Evolutionary conservation across 1,139 yeast genomes (phyloP).

Genomic region (Taphrina confusa): DNA sequence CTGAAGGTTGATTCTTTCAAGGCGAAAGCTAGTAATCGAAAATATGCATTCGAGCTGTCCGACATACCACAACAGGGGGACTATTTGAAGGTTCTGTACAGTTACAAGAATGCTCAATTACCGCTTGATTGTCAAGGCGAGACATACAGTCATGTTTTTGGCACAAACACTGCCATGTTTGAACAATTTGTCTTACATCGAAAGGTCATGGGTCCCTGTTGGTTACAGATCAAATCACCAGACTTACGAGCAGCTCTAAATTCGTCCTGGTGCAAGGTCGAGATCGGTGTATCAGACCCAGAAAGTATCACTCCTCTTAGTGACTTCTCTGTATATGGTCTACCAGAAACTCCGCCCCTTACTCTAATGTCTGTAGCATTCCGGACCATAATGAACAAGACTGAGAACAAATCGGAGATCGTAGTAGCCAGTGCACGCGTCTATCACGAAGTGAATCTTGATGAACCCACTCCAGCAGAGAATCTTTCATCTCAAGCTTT

Average conservation of each 20-base stretch:
- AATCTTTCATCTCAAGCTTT: slow-evolving; percentile 45
- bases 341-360: slow-evolving; percentile 59
- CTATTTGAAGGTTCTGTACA: slow-evolving; percentile 75
- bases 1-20: slow-evolving; percentile 64
- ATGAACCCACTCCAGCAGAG: slow-evolving; percentile 43
- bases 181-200: slow-evolving; percentile 83
- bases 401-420: slow-evolving; percentile 78
- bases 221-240: slow-evolving; percentile 73
- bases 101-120: slow-evolving; percentile 63
- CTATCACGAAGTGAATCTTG: slow-evolving; percentile 49
- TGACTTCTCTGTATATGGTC: slow-evolving; percentile 53
- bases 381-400: slow-evolving; percentile 73
- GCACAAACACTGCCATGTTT: slow-evolving; percentile 70
- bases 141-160: slow-evolving; percentile 78
- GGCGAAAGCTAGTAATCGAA: slow-evolving; percentile 70
- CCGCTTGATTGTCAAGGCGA: slow-evolving; percentile 72
- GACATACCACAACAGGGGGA: slow-evolving; percentile 79
- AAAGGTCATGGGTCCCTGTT: slow-evolving; percentile 95
- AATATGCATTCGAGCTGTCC: slow-evolving; percentile 85
- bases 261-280: slow-evolving; percentile 80
- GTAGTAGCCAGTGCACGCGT: slow-evolving; percentile 79
- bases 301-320: slow-evolving; percentile 51
- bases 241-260: slow-evolving; percentile 62
- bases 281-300: slow-evolving; percentile 62
- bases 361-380: slow-evolving; percentile 74